A percentile compares a stretch with the other conserved stretches of the same genome.
Conservation (phyloP, 2,329 filamentous ascomycete species). For the Diaporthe australafricana region DNA sequence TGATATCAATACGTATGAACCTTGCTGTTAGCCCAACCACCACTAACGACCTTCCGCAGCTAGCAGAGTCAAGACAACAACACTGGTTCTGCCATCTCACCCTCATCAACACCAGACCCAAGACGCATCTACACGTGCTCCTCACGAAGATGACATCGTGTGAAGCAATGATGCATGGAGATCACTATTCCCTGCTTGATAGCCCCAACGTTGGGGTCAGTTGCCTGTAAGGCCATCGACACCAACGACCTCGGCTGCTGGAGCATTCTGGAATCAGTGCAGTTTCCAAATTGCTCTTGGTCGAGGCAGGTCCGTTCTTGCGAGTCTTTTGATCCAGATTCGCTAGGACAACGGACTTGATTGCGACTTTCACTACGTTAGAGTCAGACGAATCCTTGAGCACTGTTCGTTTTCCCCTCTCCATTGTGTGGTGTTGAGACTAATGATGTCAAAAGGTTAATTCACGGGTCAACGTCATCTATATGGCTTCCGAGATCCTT, state of each 20-base stretch:
- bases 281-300: background rate
- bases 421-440: background rate
- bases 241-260: slow-evolving; percentile 42
- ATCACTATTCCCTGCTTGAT: slow-evolving; percentile 43
- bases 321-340: background rate
- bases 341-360: background rate
- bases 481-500: background rate
- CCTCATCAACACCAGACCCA: background rate
- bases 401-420: background rate
- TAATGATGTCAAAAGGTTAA: background rate
- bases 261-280: slow-evolving; percentile 35
- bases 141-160: slow-evolving; percentile 7
- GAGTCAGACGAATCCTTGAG: background rate
- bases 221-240: slow-evolving; percentile 42
- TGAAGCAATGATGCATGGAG: slow-evolving; percentile 31
- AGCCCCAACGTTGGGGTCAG: slow-evolving; percentile 65
- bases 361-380: background rate
- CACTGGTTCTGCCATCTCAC: background rate
- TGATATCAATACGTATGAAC: background rate
- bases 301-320: background rate
- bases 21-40: background rate
- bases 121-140: slow-evolving; percentile 16
- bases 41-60: background rate
- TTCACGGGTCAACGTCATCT: background rate
- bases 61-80: background rate